Base-by-base conservation (phyloP, 805 yeast species). In the Starmera amethionina region DNA sequence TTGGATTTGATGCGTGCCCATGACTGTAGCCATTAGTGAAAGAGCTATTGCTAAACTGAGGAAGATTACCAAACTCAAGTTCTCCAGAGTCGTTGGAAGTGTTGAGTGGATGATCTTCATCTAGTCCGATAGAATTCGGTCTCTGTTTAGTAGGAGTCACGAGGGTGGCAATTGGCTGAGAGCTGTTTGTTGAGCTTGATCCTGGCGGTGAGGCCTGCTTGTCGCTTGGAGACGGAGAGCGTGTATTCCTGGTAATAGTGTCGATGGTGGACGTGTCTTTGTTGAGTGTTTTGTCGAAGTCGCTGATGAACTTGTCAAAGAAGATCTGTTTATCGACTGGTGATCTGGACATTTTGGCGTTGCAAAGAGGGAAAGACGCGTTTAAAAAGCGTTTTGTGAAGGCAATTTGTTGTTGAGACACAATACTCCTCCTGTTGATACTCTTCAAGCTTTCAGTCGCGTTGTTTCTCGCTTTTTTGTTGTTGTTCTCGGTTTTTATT, bases 221-320 rank as follows among this genome's bases (percentile, higher is more conserved):
- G 37, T 10, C 10, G 8, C 27, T 8, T 22, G 27, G 27, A 6
- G 27, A 10, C 42, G 46, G n/a, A 51, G 58, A 6, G 50, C 46
- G 22, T 42, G 38, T 33, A 44, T 59, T 33, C 45, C 47, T 40
- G 41, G 52, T 34, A 37, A 55, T 46, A 1, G 56, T 52, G 25
- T 44, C 49, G 36, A 56, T 42, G 2, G 63, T 52, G 19, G 66
- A 59, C 3, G 68, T 65, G 41, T 65, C 70, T 13, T 61, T 52
- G 33, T 60, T 44, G 31, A 63, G 39, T 22, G 49, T 51, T 40
- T 48, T 45, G 38, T 65, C 70, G 13, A 60, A 54, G 34, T 57
- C 55, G 40, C 58, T 56, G 16, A 65, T 62, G 44, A 65, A 65
- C 43, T 51, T 51, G 42, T 65, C 68, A 40, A 64, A 62, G 41